Conservation (phyloP, 2,329 filamentous ascomycete species). For the Xylariaceae sp. region DNA sequence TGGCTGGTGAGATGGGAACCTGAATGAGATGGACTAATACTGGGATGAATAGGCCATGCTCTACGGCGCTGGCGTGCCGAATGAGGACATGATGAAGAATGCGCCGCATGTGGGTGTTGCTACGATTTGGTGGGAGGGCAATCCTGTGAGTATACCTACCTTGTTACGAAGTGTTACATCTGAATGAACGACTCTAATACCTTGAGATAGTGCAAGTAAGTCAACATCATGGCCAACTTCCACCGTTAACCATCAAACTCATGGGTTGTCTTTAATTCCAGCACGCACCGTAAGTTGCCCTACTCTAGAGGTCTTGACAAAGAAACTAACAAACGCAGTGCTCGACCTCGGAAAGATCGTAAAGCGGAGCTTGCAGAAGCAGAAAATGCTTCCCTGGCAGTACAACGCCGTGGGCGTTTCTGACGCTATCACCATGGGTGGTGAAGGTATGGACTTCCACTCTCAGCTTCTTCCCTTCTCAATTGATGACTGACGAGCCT, state of each 20-base stretch:
- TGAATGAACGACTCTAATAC: no score
- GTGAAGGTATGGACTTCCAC: conserved; percentile 57
- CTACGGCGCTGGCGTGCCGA: conserved; percentile 84
- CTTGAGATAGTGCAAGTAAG: conserved; percentile 28
- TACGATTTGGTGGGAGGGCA: conserved; percentile 96
- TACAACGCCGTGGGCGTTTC: conserved; percentile 87
- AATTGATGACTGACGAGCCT: background rate
- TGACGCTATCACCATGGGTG: conserved; percentile 93
- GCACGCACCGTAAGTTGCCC: conserved; percentile 30
- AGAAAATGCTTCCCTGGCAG: conserved; percentile 90
- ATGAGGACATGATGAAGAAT: conserved; percentile 79
- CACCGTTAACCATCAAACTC: background rate
- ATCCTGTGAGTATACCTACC: conserved; percentile 57
- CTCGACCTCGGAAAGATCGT: conserved; percentile 82
- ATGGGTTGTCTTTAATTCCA: conserved; percentile 9
- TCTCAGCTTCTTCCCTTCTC: background rate
- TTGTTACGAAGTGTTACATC: background rate
- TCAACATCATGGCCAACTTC: background rate
- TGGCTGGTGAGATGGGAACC: background rate
- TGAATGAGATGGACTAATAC: background rate
- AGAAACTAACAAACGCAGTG: conserved; percentile 45
- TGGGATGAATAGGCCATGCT: conserved; percentile 68
- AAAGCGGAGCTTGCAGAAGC: conserved; percentile 72
- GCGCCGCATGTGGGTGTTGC: conserved; percentile 87
- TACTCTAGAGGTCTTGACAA: background rate